A percentile compares a stretch with the other conserved stretches of the same genome.
These are phyloP conservation scores for Verticillium dahliae DNA, from an alignment of 2,329 filamentous ascomycete species.

Conservation along the genomic window DNA sequence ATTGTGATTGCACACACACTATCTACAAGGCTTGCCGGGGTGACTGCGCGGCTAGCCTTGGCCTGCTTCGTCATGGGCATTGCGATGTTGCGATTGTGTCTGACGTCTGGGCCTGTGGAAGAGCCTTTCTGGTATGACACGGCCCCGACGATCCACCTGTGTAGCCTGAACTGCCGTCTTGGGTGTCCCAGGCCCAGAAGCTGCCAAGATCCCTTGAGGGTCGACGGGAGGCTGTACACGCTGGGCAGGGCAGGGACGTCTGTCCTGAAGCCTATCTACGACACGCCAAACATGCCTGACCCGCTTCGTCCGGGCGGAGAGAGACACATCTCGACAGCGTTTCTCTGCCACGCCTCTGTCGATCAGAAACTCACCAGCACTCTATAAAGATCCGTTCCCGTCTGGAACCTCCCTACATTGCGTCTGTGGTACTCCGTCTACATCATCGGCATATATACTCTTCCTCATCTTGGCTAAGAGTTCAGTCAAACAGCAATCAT, in stretches of 20 bases:
- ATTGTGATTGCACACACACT: not conserved
- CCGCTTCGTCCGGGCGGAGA: not conserved
- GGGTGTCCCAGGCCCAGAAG: not conserved
- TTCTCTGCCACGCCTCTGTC: not conserved
- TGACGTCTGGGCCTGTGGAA: not conserved
- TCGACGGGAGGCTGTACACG: not conserved
- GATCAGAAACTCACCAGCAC: not conserved
- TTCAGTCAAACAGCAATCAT: not conserved
- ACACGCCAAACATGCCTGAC: not conserved
- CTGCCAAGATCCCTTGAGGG: not conserved
- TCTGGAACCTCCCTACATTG: not conserved
- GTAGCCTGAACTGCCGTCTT: not conserved
- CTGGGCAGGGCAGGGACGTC: not conserved
- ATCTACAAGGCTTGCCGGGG: not conserved
- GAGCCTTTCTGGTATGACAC: not conserved
- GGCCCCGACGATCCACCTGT: not conserved
- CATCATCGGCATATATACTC: not conserved
- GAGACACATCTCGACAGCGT: not conserved
- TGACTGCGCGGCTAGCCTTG: not conserved
- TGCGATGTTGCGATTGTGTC: slow-evolving; percentile 5
- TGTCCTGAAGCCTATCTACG: not conserved
- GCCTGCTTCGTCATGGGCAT: not conserved
- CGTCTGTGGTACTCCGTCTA: not conserved
- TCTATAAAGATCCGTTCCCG: not conserved
- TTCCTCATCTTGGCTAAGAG: not conserved